Evolutionary conservation across 2,329 filamentous ascomycete genomes (phyloP), one percentile per base, ranked within the genome.

Genomic region (Didymella pinodella): DNA sequence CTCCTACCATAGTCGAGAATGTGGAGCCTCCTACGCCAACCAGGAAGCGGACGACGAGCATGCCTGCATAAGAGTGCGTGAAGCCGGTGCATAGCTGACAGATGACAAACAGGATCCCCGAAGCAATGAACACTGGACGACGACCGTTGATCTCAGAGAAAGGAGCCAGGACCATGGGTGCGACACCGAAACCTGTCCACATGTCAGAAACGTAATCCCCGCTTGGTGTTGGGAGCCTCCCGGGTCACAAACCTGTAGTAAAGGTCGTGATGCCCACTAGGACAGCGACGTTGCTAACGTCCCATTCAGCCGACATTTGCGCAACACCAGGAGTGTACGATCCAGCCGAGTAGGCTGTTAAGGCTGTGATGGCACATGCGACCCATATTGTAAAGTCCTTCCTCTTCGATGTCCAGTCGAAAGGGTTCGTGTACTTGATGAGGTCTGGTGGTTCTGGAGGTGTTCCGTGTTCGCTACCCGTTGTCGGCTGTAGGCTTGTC

Each of bases 1-100:
- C 93, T n/a, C 93, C 93, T 0, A 96, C 90, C 84, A 97, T 93
- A 22, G 92, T 95, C 44, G 90, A 92, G 72, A 96, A 96, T 0
- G 85, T 87, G 48, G 88, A 92, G 6, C 86, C 89, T 7, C 90
- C 91, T n/a, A 88, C 86, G 1, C 93, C 93, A 10, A 88, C 85
- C 46, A 95, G 83, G 72, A 97, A 90, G 0, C 93, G 86, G 0
- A 88, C 85, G 2, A 93, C 78, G 0, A 96, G 75, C 84, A 97
- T 90, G 2, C 90, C 92, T 0, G 85, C 85, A 62, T 91, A 86
- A 2, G 85, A 85, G 0, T 83, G 81, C 6, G 92, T 90, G 0
- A 91, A 81, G 4, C 90, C 91, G 71, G 90, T 93, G 6, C 88
- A 86, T 28, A 91, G 82, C 71, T 93, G 88, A 70, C 88, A 90